These are phyloP conservation scores for Fusarium newnesense DNA, from an alignment of 2,329 filamentous ascomycete species.

Conservation along the genomic window DNA sequence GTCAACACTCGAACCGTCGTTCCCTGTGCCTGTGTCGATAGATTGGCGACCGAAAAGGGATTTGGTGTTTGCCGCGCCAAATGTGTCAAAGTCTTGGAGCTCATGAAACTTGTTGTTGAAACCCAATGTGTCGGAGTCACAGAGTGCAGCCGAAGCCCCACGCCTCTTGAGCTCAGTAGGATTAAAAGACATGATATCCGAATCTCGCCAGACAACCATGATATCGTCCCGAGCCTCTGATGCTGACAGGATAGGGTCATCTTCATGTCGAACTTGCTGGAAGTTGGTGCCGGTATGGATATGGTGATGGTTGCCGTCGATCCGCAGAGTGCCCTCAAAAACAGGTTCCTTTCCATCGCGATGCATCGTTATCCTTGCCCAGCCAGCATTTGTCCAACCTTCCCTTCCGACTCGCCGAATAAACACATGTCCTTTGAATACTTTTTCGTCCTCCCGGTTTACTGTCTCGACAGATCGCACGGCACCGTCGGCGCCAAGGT, in stretches of 20 bases:
- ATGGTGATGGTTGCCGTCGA: conserved; percentile 87
- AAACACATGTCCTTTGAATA: conserved; percentile 85
- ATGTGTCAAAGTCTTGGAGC: conserved; percentile 60
- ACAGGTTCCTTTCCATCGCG: conserved; percentile 81
- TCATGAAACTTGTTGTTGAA: conserved; percentile 80
- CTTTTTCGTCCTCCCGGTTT: conserved; percentile 77
- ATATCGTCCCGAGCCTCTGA: conserved; percentile 69
- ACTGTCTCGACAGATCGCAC: conserved; percentile 75
- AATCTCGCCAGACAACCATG: conserved; percentile 94
- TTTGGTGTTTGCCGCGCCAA: conserved; percentile 70
- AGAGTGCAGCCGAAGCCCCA: conserved; percentile 61
- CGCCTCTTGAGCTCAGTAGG: conserved; percentile 75
- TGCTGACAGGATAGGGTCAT: conserved; percentile 73
- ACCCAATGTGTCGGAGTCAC: conserved; percentile 77
- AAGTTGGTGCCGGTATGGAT: conserved; percentile 82
- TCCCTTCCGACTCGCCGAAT: conserved; percentile 67
- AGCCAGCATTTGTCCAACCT: conserved; percentile 84
- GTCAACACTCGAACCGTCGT: conserved; percentile 80
- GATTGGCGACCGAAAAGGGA: conserved; percentile 79
- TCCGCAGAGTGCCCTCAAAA: conserved; percentile 89
- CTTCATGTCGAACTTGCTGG: conserved; percentile 72
- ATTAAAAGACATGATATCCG: conserved; percentile 71
- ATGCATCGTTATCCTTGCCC: conserved; percentile 83
- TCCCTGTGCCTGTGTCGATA: conserved; percentile 72
- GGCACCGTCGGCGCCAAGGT: conserved; percentile 77